Base-by-base conservation (phyloP, 306 rosid species). In the Begonia masoniana region DNA sequence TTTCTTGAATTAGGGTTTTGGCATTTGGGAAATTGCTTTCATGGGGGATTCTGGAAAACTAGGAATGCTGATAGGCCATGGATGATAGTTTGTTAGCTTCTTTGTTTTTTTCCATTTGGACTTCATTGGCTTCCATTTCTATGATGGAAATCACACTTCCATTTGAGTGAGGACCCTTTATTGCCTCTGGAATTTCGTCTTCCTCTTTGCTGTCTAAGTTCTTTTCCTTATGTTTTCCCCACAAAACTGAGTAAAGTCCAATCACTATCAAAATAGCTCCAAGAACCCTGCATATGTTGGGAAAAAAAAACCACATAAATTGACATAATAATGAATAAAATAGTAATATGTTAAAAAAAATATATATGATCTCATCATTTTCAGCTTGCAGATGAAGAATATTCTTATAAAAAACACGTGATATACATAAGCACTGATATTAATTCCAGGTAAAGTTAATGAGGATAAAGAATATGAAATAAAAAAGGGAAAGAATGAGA, bases 181-280 rank as follows among this genome's bases (percentile, higher is more conserved):
- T 14, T 0, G 63, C 81, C 61, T 80, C 71, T 7, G 89, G 83
- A 53, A 79, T 75, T 58, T 78, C 77, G 53, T 55, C 68, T 42
- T 59, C 55, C 6, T 16, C 66, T 59, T 68, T 62, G 11, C 0
- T 76, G 56, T 78, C 83, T 46, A 15, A 10, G 52, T 19, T 61
- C 52, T 3, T 10, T 45, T 89, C 95, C 54, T 74, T 89, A 79
- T 82, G 95, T 54, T 89, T 89, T 45, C 95, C 97, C 97, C 97
- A 89, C 1, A 89, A 75, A 15, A 85, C 95, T 36, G 94, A 68
- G 71, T 89, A 85, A 7, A 89, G 75, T 1, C 95, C 97, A 13
- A 75, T 61, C 1, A 80, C 83, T 42, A 89, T 89, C 74, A 89
- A 76, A 16, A 84, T 52, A 10, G 85, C 58, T 17, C 97, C 97